These are phyloP conservation scores for Penicillium sp. DNA, from an alignment of 2,329 filamentous ascomycete species.

Conservation along the genomic window DNA sequence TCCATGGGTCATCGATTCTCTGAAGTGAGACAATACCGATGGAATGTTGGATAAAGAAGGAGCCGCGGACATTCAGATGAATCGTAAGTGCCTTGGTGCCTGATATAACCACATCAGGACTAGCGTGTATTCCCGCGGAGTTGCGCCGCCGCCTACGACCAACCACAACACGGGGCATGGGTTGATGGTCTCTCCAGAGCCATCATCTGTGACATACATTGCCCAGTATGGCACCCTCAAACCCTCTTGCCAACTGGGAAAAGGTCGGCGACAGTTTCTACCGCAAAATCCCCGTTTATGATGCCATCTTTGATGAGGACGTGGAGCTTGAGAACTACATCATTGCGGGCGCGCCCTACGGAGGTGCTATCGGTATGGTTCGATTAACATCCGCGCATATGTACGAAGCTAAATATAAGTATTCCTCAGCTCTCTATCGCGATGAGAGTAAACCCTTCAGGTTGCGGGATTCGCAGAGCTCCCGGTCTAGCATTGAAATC, in stretches of 20 bases:
- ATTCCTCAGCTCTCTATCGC: constrained; percentile 66
- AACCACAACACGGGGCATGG: constrained; percentile 18
- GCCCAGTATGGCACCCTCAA: constrained; percentile 44
- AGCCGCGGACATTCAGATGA: constrained; percentile 3
- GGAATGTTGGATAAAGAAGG: constrained; percentile 9
- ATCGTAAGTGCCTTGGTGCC: constrained; percentile 8
- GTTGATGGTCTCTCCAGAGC: constrained; percentile 11
- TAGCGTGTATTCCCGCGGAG: constrained; percentile 13
- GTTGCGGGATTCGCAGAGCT: constrained; percentile 64
- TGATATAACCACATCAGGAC: constrained; percentile 4
- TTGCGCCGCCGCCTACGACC: constrained; percentile 8
- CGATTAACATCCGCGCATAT: neutral
- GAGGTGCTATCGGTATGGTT: constrained; percentile 77
- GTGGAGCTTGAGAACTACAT: constrained; percentile 93
- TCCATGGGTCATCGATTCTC: constrained; percentile 1
- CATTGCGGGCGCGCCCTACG: constrained; percentile 85
- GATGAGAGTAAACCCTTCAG: constrained; percentile 80
- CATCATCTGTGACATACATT: constrained; percentile 9
- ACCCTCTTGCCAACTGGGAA: constrained; percentile 87
- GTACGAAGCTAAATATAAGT: neutral
- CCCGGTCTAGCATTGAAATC: constrained; percentile 83
- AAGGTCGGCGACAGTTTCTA: constrained; percentile 90
- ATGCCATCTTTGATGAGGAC: constrained; percentile 85
- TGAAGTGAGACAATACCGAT: constrained; percentile 1
- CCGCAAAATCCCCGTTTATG: constrained; percentile 89